Percentiles rank a stretch among this genome's conserved stretches.
Evolutionary conservation across 257 asterid species (phyloP).

Genomic region (Parsonsia alboflavescens): DNA sequence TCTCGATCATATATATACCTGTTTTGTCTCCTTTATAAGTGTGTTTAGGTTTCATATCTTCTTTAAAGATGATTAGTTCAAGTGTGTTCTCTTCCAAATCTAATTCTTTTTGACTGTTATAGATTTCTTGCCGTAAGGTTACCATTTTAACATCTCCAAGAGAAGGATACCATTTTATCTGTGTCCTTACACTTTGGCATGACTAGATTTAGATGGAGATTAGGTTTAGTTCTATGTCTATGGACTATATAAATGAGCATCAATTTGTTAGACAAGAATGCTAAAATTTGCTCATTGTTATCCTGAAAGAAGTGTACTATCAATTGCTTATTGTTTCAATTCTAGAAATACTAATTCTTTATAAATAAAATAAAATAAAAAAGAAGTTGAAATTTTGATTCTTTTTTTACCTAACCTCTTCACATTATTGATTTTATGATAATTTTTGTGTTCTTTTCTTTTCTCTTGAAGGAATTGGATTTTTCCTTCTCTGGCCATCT

Average conservation of each 20-base stretch:
- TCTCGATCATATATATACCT: not conserved
- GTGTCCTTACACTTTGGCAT: conserved; percentile 1
- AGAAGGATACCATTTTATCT: not conserved
- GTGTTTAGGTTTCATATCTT: not conserved
- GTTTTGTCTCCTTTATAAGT: not conserved
- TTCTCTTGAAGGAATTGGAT: not conserved
- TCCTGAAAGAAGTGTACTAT: not conserved
- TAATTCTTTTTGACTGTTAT: not conserved
- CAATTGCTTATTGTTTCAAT: not conserved
- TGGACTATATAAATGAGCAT: not conserved
- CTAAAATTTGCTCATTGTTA: not conserved
- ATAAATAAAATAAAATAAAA: too few species aligned
- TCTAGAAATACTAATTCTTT: not conserved
- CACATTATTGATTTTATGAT: not conserved
- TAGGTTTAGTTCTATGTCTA: not conserved
- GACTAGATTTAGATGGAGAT: not conserved
- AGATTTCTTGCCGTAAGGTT: not conserved
- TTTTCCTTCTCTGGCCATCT: not conserved
- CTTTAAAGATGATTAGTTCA: not conserved
- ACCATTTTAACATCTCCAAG: too few species aligned
- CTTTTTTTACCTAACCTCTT: too few species aligned
- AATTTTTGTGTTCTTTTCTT: not conserved
- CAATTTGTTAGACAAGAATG: too few species aligned
- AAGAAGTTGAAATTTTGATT: not conserved
- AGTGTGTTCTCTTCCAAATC: not conserved